A percentile compares a stretch with the other conserved stretches of the same genome.
These are phyloP conservation scores for Uronychia setigera DNA, from an alignment of 73 alveolate genomes.

Conservation along the genomic window DNA sequence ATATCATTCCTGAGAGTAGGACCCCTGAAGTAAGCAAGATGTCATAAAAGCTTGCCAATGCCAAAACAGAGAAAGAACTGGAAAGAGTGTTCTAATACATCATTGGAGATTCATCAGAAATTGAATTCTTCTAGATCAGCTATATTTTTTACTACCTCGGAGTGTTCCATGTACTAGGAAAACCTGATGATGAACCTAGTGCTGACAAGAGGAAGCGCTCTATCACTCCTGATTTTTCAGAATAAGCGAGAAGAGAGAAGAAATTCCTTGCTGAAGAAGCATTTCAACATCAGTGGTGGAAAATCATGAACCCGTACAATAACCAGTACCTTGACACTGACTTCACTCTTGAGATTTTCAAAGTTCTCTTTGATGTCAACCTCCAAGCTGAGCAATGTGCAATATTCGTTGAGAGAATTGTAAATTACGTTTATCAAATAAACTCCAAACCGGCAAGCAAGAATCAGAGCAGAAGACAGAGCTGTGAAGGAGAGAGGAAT, in stretches of 20 bases:
- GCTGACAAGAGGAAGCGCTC: neutral
- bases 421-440: neutral
- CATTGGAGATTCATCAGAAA: neutral
- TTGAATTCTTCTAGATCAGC: neutral
- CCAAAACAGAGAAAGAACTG: neutral
- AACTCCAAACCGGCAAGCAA: no score
- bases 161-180: neutral
- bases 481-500: no score
- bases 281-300: neutral
- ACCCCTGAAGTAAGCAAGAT: neutral
- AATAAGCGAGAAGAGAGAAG: neutral
- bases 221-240: neutral
- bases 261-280: neutral
- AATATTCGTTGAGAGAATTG: neutral
- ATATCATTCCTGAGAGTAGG: no score
- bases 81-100: neutral
- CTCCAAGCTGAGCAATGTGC: neutral
- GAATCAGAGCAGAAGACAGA: no score
- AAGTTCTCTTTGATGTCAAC: neutral
- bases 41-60: neutral
- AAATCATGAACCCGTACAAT: neutral
- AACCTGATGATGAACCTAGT: neutral
- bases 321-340: neutral
- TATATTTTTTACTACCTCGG: neutral
- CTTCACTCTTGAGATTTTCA: neutral